These are phyloP conservation scores for Apiospora hydei DNA, from an alignment of 2,329 filamentous ascomycete species.

Conservation along the genomic window DNA sequence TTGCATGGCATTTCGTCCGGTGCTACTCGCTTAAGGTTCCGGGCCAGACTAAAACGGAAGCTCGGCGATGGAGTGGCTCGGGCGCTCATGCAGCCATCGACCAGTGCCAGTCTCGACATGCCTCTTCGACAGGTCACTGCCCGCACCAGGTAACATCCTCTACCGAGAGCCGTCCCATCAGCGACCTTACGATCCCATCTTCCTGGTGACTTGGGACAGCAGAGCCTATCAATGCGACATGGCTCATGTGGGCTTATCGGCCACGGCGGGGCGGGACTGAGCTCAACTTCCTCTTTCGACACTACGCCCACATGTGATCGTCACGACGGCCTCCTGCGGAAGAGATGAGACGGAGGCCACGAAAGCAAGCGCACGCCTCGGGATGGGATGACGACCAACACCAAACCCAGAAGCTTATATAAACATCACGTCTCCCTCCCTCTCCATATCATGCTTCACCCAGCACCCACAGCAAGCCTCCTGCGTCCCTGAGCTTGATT, in stretches of 20 bases:
- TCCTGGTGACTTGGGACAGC: not conserved
- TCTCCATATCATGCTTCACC: not conserved
- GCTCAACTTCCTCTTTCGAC: conserved; percentile 20
- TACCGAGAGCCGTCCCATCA: conserved; percentile 7
- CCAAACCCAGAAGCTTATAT: conserved; percentile 21
- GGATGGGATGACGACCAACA: not conserved
- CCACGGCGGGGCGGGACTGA: not conserved
- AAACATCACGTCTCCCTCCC: conserved; percentile 11
- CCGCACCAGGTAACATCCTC: conserved; percentile 9
- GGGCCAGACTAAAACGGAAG: conserved; percentile 20
- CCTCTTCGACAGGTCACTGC: conserved; percentile 1
- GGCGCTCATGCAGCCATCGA: not conserved
- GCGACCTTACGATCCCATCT: not conserved
- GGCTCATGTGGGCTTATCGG: conserved; percentile 4
- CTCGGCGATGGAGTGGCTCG: conserved; percentile 6
- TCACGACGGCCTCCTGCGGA: not conserved
- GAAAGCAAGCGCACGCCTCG: not conserved
- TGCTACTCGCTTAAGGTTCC: conserved; percentile 17
- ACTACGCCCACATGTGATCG: conserved; percentile 2
- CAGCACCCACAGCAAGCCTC: conserved; percentile 16
- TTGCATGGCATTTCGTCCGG: not conserved
- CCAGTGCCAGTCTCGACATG: not conserved
- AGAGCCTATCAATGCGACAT: not conserved
- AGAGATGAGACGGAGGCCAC: not conserved
- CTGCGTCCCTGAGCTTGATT: conserved; percentile 22